Percentiles rank a stretch among this genome's conserved stretches.
These are phyloP conservation scores for Begonia fuchsioides DNA, from an alignment of 306 rosid genomes.

Conservation along the genomic window DNA sequence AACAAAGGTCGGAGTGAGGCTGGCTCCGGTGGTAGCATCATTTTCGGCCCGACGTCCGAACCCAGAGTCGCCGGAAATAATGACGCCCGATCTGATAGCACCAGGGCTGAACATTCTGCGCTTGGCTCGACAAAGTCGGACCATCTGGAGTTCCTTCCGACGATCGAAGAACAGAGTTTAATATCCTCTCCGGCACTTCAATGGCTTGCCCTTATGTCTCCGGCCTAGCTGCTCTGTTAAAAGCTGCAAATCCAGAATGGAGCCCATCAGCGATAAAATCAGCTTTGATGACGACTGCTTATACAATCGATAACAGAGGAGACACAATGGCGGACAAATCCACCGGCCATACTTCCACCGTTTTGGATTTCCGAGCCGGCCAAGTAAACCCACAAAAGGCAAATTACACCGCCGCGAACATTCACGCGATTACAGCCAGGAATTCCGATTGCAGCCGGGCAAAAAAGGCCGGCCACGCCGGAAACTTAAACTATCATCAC, in stretches of 20 bases:
- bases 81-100: slow-evolving; percentile 69
- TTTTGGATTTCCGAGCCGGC: slow-evolving; percentile 52
- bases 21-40: slow-evolving; percentile 75
- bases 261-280: slow-evolving; percentile 61
- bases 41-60: slow-evolving; percentile 70
- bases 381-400: slow-evolving; percentile 64
- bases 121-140: slow-evolving; percentile 71
- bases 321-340: slow-evolving; percentile 50
- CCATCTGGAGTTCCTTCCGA: slow-evolving; percentile 50
- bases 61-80: slow-evolving; percentile 53
- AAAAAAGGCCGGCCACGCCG: slow-evolving; percentile 42
- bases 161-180: slow-evolving; percentile 40
- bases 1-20: slow-evolving; percentile 42
- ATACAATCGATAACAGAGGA: slow-evolving; percentile 35
- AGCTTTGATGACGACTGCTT: slow-evolving; percentile 67
- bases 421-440: slow-evolving; percentile 40
- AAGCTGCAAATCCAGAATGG: slow-evolving; percentile 76
- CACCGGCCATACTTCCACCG: slow-evolving; percentile 47
- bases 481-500: slow-evolving; percentile 52
- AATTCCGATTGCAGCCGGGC: slow-evolving; percentile 43
- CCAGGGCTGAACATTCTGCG: slow-evolving; percentile 77
- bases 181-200: slow-evolving; percentile 66
- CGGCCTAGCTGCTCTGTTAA: slow-evolving; percentile 61
- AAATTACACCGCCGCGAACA: slow-evolving; percentile 40
- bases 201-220: slow-evolving; percentile 88